Base-by-base conservation (phyloP, 768 basidiomycete genomes). In the Suillus subluteus region DNA sequence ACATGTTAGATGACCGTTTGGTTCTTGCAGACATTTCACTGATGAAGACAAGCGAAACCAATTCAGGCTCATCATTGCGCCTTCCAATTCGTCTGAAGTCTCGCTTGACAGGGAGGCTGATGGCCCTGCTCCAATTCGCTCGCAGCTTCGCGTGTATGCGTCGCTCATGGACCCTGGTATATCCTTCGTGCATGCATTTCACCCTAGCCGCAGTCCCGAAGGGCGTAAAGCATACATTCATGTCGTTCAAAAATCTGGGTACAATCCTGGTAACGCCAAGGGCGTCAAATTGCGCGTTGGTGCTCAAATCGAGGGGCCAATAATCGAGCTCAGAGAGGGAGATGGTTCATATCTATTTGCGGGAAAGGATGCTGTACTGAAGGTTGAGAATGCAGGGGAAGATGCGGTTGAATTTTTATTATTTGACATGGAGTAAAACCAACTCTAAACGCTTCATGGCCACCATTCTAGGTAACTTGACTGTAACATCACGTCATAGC, bases 101-200 rank as follows among this genome's bases (percentile, higher is more conserved):
- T 72, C 76, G 6, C 79, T 81, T 38, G 81, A 83, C 62, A 83
- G 96, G 58, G 91, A 95, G 65, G 89, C 81, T 0, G 69, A 79
- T 0, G 95, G 96, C 0, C 94, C 96, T 11, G 89, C 95, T 0
- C 97, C 96, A 3, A 89, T 92, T 18, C 87, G 90, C 37, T 87
- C 87, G 30, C 81, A 84, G 1, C 72, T 96, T 58, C 82, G 88
- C 37, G 81, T 96, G 73, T 93, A 88, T 72, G 92, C 95, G 6
- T 87, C 92, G 0, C 74, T 98, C 46, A 79, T 96, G n/a, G 82
- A 86, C 0, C 81, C 85, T 0, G 84, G 83, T 3, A 81, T 82
- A 64, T 83, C 81, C 13, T 71, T 95, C 62, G 76, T 81, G 66
- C 86, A 89, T 73, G 77, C 73, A 11, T 80, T 95, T 54, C 38